Conservation (phyloP, 2,329 filamentous ascomycete species). For the Aspergillus sp. region DNA sequence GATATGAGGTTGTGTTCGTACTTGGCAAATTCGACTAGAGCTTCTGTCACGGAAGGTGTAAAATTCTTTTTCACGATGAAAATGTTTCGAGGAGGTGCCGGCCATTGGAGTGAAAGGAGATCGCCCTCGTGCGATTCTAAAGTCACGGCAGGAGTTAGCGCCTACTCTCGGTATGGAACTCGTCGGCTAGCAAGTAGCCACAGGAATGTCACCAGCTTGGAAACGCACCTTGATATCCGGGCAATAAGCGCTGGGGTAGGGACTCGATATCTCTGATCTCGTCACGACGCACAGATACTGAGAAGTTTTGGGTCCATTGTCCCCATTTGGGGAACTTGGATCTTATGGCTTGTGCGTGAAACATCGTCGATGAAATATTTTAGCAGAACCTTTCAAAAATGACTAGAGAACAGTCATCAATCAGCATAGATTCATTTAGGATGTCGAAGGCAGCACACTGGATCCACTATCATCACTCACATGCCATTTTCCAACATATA, state of each 20-base stretch:
- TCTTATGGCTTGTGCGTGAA: constrained; percentile 8
- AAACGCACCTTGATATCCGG: constrained; percentile 56
- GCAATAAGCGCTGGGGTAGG: constrained; percentile 49
- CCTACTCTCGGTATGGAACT: neutral
- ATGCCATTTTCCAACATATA: too few relatives aligned
- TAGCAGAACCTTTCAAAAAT: neutral
- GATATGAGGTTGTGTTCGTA: constrained; percentile 15
- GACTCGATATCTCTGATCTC: constrained; percentile 41
- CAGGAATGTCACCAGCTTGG: constrained; percentile 1
- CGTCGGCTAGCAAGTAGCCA: neutral
- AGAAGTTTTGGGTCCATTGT: constrained; percentile 32
- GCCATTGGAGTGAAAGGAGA: constrained; percentile 61
- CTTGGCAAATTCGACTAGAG: constrained; percentile 53
- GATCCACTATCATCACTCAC: too few relatives aligned
- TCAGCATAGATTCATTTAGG: too few relatives aligned
- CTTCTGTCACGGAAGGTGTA: constrained; percentile 48
- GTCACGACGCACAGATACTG: constrained; percentile 29
- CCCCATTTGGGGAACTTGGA: constrained; percentile 7
- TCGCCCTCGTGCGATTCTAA: constrained; percentile 53
- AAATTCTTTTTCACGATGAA: constrained; percentile 62
- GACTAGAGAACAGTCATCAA: neutral
- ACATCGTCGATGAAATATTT: constrained; percentile 16
- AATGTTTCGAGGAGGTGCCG: constrained; percentile 60
- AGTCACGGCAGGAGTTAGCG: neutral
- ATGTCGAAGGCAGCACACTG: too few relatives aligned